A percentile compares a stretch with the other conserved stretches of the same genome.
These are phyloP conservation scores for Teunomyces pallodes DNA, from an alignment of 805 yeast genomes.

Conservation along the genomic window DNA sequence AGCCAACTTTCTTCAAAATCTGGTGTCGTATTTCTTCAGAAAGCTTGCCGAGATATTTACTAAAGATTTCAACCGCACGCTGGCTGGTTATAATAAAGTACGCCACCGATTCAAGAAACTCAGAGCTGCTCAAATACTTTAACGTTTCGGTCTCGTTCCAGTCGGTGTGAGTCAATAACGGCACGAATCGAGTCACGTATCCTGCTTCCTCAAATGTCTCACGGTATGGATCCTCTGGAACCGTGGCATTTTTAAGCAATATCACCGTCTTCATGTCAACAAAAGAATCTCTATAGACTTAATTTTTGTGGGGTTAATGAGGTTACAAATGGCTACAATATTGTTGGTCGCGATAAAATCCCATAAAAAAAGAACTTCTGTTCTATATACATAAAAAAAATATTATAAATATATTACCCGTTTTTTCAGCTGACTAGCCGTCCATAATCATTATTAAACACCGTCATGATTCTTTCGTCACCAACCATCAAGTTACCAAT, in stretches of 20 bases:
- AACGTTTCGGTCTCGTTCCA: constrained; percentile 46
- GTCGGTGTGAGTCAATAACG: constrained; percentile 67
- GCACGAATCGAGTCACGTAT: constrained; percentile 57
- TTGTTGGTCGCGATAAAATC: neutral
- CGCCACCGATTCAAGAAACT: constrained; percentile 39
- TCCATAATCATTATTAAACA: constrained; percentile 22
- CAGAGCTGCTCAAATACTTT: constrained; percentile 40
- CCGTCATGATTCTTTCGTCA: constrained; percentile 38
- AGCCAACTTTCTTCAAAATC: constrained; percentile 54
- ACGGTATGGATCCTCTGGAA: constrained; percentile 66
- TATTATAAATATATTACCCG: neutral
- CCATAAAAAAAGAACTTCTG: neutral
- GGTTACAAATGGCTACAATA: neutral
- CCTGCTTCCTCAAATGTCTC: constrained; percentile 35
- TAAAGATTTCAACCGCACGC: constrained; percentile 81
- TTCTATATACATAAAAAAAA: neutral
- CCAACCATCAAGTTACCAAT: constrained; percentile 45
- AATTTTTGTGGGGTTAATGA: neutral
- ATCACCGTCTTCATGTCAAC: constrained; percentile 28
- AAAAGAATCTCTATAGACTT: too few relatives aligned
- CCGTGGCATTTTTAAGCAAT: constrained; percentile 69
- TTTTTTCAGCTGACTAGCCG: neutral
- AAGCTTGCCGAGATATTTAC: constrained; percentile 38
- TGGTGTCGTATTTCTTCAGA: constrained; percentile 14
- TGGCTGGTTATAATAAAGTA: constrained; percentile 83